These are phyloP conservation scores for Backusella liffmaniae DNA, from an alignment of 192 early-diverging fungal genomes.

Conservation along the genomic window DNA sequence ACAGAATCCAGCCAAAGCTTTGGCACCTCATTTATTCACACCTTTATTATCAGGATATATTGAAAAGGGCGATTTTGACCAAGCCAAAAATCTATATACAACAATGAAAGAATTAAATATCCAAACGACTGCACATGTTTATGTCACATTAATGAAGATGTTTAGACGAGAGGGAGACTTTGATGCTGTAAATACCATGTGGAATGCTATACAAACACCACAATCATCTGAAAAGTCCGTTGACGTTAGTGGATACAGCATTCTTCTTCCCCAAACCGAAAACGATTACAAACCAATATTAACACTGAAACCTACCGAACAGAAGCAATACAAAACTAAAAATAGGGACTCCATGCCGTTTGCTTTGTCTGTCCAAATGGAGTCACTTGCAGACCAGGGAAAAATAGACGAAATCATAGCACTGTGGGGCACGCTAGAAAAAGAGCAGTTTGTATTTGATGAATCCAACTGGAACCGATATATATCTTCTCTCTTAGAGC, in stretches of 20 bases:
- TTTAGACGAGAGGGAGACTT: constrained; percentile 40
- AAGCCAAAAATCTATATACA: constrained; percentile 38
- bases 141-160: constrained; percentile 47
- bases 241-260: not conserved
- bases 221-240: not conserved
- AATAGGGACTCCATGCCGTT: constrained; percentile 16
- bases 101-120: constrained; percentile 40
- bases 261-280: not conserved
- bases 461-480: constrained; percentile 55
- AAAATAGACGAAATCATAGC: constrained; percentile 28
- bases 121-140: constrained; percentile 32
- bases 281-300: not conserved
- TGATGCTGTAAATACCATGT: constrained; percentile 46
- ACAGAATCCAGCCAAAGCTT: not conserved
- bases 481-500: constrained; percentile 35
- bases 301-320: not conserved
- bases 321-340: not conserved
- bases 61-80: constrained; percentile 23
- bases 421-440: constrained; percentile 41
- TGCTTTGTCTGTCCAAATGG: constrained; percentile 49
- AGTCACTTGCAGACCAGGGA: constrained; percentile 35
- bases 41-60: constrained; percentile 45
- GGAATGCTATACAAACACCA: constrained; percentile 33
- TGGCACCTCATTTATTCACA: constrained; percentile 40
- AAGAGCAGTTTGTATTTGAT: constrained; percentile 44